Evolutionary conservation across 495 filamentous ascomycete species (phyloP), one percentile per base, ranked within the genome.

Genomic region (Aspergillus leporis): DNA sequence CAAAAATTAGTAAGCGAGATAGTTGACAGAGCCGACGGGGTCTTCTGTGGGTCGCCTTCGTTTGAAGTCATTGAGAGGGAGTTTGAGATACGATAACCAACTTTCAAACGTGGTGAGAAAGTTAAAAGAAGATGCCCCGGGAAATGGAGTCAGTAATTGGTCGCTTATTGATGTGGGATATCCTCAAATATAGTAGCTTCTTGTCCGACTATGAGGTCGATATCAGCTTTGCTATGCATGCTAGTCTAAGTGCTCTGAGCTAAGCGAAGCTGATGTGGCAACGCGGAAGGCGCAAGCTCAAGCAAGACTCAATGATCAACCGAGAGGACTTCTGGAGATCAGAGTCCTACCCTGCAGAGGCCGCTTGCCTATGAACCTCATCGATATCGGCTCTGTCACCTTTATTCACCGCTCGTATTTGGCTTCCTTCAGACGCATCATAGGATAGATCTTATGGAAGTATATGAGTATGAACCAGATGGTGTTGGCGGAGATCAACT

Each of bases 31-130:
- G 66, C 77, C 3, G 34, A 64, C 13, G 78, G 78, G 7, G 76
- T 79, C 0, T 79, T 78, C 53, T 77, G 14, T 79, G 78, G 77
- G 69, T 43, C 14, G 40, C 40, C 2, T 43, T 10, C 3, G 8
- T 6, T 7, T 43, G 40, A 43, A 43, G 40, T 18, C 14, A 21
- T 18, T 43, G 8, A 1, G 40, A 43, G 18, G 5, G n/a, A 21
- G 3, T 19, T 18, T 19, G 40, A 19, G 18, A n/a, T 7, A 43
- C 40, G 14, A 43, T 7, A 18, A 19, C n/a, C 40, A 21, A 19
- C 14, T 43, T 14, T 4, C 8, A n/a, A 19, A 18, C 1, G 16
- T 8, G 16, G 2, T 19, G 40, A 43, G 18, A 43, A 43, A 14
- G 40, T 3, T n/a, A 19, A 2, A n/a, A 18, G 18, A 21, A 21